These are phyloP conservation scores for Talaromyces amestolkiae DNA, from an alignment of 2,329 filamentous ascomycete species.

Conservation along the genomic window DNA sequence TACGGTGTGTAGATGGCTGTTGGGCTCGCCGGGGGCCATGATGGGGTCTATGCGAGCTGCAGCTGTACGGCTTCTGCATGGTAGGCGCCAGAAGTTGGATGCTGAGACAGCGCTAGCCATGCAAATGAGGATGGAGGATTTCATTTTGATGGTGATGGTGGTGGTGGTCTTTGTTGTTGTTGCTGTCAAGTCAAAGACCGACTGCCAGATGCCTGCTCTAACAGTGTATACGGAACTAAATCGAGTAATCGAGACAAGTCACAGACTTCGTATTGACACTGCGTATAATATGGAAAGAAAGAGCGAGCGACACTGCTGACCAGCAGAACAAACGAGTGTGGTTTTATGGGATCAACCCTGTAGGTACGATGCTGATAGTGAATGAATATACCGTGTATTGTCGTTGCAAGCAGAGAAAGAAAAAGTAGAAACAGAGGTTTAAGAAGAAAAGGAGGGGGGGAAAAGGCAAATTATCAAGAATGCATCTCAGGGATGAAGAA, in stretches of 20 bases:
- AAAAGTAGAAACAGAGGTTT: neutral
- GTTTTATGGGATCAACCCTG: conserved; percentile 2
- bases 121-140: neutral
- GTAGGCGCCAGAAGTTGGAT: conserved; percentile 76
- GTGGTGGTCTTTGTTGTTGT: neutral
- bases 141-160: neutral
- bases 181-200: neutral
- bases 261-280: neutral
- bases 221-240: neutral
- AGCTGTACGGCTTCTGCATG: conserved; percentile 69
- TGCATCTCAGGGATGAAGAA: conserved; percentile 2
- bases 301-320: neutral
- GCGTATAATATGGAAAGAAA: neutral
- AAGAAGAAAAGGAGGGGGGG: neutral
- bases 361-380: neutral
- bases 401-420: neutral
- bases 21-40: conserved; percentile 58
- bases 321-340: conserved; percentile 2
- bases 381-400: neutral
- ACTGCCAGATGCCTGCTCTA: conserved; percentile 7
- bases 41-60: conserved; percentile 75
- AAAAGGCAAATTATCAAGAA: conserved; percentile 5
- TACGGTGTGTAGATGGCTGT: conserved; percentile 70
- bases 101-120: neutral
- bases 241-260: neutral